Evolutionary conservation across 148 eudicot genomes (phyloP), one percentile per base, ranked within the genome.

Genomic region (Vaccinium myrtillus): DNA sequence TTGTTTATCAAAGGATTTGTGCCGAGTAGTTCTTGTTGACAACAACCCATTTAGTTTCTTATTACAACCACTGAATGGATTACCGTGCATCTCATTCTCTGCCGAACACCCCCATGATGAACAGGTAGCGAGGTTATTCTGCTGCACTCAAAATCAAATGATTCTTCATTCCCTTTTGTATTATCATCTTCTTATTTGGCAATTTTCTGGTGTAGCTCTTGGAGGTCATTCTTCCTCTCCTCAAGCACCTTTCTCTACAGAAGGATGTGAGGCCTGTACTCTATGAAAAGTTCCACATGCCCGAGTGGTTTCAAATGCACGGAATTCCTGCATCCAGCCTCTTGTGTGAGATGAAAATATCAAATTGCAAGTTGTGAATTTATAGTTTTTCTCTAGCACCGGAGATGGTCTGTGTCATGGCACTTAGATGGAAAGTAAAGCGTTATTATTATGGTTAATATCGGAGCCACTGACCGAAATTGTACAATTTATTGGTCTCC

Each of bases 41-140:
- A 90, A 92, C 88, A 90, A 92, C 81, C 94, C 94, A 10, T 92
- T 92, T 85, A 92, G 94, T 75, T 92, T 92, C 88, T 86, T 91
- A 67, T 82, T 92, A 86, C 94, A 92, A 80, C 94, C 94, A 82
- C 16, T 87, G 61, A 92, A 92, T 61, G 94, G 94, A 51, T 86
- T 92, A 71, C 94, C 92, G 15, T 92, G 94, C 65, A 87, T 92
- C 51, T 90, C 94, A 70, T 92, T 92, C 87, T 86, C 91, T 55
- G 91, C 94, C 55, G 90, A 91, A 36, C 92, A 92, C 50, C 94
- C 94, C n/a, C 83, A 87, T n/a, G 94, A 92, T 84, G 89, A 90
- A 39, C 92, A 92, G 91, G 94, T 92, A 90, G 6, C 0, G 50
- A 63, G 55, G 1, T 13, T 23, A 51, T 55, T 54, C 36, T 32